Conservation (phyloP, 164 flowering plant genomes). For the Magnolia officinalis region DNA sequence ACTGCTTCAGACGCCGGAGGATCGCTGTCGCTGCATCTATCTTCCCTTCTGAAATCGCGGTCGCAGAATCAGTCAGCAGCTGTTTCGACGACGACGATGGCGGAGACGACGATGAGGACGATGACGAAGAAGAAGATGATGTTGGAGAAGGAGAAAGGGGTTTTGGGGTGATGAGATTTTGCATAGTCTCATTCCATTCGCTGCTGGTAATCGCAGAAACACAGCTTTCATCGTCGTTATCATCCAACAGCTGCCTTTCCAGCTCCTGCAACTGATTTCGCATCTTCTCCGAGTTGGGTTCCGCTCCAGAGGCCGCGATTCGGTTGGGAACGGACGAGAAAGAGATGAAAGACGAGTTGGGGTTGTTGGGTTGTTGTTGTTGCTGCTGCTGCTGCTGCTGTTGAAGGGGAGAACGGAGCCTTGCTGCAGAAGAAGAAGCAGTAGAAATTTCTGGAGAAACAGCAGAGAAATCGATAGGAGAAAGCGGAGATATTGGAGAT, state of each 20-base stretch:
- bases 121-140: constrained; percentile 42
- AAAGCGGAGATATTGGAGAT: constrained; percentile 52
- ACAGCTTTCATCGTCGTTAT: constrained; percentile 42
- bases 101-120: constrained; percentile 7
- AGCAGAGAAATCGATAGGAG: constrained; percentile 39
- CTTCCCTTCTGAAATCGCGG: constrained; percentile 62
- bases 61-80: constrained; percentile 57
- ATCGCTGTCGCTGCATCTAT: constrained; percentile 45
- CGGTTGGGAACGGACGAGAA: constrained; percentile 12
- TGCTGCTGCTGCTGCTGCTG: constrained; percentile 22
- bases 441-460: constrained; percentile 21
- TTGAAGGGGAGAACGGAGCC: constrained; percentile 25
- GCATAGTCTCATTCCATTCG: constrained; percentile 84
- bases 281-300: constrained; percentile 50
- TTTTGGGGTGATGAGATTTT: constrained; percentile 40
- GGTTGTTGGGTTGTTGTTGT: constrained; percentile 4
- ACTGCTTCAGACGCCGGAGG: constrained; percentile 42
- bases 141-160: constrained; percentile 21
- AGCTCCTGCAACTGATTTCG: constrained; percentile 58
- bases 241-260: constrained; percentile 67
- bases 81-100: constrained; percentile 33
- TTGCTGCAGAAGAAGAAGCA: constrained; percentile 15
- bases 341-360: constrained; percentile 10
- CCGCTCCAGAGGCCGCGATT: not conserved
- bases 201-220: constrained; percentile 56